A percentile compares a stretch with the other conserved stretches of the same genome.
Evolutionary conservation across 2,329 filamentous ascomycete genomes (phyloP).

Genomic region (Raffaelea deltoideospora): DNA sequence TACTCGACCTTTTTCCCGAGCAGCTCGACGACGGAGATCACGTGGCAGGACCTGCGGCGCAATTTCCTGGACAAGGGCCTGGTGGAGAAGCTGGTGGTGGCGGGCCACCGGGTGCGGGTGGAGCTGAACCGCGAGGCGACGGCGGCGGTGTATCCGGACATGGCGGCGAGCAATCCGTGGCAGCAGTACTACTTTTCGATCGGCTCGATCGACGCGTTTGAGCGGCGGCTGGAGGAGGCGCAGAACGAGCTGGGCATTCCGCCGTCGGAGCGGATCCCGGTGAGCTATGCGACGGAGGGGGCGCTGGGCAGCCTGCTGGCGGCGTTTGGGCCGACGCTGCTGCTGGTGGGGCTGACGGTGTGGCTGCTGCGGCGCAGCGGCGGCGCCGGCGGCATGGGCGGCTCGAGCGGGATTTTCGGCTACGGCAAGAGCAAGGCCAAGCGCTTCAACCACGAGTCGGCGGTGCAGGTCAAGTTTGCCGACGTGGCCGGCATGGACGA

Average conservation of each 20-base stretch:
- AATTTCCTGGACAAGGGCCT: slow-evolving; percentile 93
- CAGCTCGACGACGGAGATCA: slow-evolving; percentile 57
- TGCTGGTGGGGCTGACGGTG: slow-evolving; percentile 71
- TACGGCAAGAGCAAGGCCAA: slow-evolving; percentile 94
- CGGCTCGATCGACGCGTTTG: slow-evolving; percentile 85
- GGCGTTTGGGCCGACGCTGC: slow-evolving; percentile 68
- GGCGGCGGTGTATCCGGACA: slow-evolving; percentile 59
- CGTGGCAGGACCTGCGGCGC: slow-evolving; percentile 90
- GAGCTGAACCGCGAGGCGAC: slow-evolving; percentile 64
- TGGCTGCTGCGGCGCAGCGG: slow-evolving; percentile 64
- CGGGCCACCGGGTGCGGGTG: slow-evolving; percentile 59
- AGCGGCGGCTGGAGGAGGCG: slow-evolving; percentile 73
- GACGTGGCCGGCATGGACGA: slow-evolving; percentile 98
- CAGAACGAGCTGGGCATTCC: slow-evolving; percentile 82
- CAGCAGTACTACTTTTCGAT: slow-evolving; percentile 92
- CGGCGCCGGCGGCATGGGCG: slow-evolving; percentile 38
- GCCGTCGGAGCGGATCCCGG: slow-evolving; percentile 74
- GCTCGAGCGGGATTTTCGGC: slow-evolving; percentile 71
- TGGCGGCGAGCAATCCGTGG: slow-evolving; percentile 48
- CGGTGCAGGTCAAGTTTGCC: slow-evolving; percentile 90
- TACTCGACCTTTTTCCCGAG: slow-evolving; percentile 25
- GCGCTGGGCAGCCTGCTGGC: slow-evolving; percentile 59
- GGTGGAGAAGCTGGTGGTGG: slow-evolving; percentile 80
- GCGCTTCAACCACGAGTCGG: slow-evolving; percentile 93
- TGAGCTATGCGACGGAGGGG: slow-evolving; percentile 70